Evolutionary conservation across 2,329 filamentous ascomycete genomes (phyloP).

Genomic region (Pseudogymnoascus sp.): DNA sequence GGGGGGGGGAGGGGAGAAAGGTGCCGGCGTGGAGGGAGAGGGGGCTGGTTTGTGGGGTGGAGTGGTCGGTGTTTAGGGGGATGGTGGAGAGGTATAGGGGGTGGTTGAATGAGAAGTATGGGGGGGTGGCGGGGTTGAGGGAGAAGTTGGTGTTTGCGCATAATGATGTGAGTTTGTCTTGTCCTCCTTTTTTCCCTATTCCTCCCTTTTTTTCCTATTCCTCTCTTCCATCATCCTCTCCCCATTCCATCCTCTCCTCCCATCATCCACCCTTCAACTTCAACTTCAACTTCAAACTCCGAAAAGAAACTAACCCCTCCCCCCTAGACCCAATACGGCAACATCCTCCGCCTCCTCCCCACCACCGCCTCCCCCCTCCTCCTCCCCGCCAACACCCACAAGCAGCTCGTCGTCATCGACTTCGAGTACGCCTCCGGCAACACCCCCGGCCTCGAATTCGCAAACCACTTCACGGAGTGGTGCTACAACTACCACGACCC

Average conservation of each 20-base stretch:
- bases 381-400: constrained; percentile 85
- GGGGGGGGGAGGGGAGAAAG: constrained; percentile 6
- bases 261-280: too few species aligned
- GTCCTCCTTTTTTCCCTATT: constrained; percentile 8
- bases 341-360: constrained; percentile 69
- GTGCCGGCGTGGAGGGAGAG: constrained; percentile 53
- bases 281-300: too few species aligned
- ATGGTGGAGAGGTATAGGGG: constrained; percentile 69
- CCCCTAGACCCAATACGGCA: constrained; percentile 90
- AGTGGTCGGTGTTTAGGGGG: constrained; percentile 70
- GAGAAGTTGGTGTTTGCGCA: constrained; percentile 86
- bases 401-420: constrained; percentile 93
- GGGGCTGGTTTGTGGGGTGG: constrained; percentile 73
- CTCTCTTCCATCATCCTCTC: constrained; percentile 8
- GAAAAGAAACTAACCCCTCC: constrained; percentile 9
- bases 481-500: constrained; percentile 92
- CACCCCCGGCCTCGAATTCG: constrained; percentile 78
- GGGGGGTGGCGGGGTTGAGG: constrained; percentile 56
- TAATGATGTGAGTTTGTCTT: constrained; percentile 67
- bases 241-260: not conserved
- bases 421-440: constrained; percentile 97
- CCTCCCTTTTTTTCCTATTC: not conserved
- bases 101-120: constrained; percentile 66
- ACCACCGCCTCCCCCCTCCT: constrained; percentile 73
- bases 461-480: constrained; percentile 98